These are phyloP conservation scores for Achaetomiella virescens DNA, from an alignment of 495 filamentous ascomycete genomes.

Conservation along the genomic window DNA sequence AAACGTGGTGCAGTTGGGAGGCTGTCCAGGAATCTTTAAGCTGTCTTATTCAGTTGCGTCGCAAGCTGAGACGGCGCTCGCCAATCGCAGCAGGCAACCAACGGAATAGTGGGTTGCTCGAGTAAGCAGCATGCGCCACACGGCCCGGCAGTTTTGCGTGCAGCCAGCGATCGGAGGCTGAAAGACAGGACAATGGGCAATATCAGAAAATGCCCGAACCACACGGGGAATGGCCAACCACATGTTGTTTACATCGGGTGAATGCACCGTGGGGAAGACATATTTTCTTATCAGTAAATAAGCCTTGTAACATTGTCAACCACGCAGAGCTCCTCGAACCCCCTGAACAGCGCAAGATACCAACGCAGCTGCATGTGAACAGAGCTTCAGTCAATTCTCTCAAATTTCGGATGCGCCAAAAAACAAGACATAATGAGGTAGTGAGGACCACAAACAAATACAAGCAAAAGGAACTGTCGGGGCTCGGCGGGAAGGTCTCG, in stretches of 20 bases:
- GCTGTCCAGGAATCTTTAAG: constrained; percentile 6
- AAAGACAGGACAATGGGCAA: too few species aligned
- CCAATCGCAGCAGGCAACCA: constrained; percentile 12
- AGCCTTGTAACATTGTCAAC: too few species aligned
- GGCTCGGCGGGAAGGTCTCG: not conserved
- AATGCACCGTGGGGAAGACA: too few species aligned
- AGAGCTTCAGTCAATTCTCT: not conserved
- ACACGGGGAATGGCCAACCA: too few species aligned
- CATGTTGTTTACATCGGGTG: too few species aligned
- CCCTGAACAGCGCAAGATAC: too few species aligned
- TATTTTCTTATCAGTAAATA: too few species aligned
- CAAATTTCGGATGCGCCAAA: constrained; percentile 5
- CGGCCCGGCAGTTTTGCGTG: too few species aligned
- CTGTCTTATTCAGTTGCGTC: constrained; percentile 13
- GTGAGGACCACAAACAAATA: constrained; percentile 3
- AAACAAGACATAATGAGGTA: not conserved
- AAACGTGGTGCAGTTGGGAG: not conserved
- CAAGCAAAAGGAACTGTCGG: not conserved
- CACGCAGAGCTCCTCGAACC: too few species aligned
- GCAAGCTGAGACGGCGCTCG: constrained; percentile 23
- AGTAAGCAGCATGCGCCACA: not conserved
- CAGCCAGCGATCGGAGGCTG: too few species aligned
- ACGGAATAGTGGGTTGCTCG: not conserved
- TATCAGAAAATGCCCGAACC: too few species aligned
- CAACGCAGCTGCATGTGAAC: too few species aligned